Evolutionary conservation across 2,329 filamentous ascomycete species (phyloP).

Genomic region (Fonsecaea multimorphosa): DNA sequence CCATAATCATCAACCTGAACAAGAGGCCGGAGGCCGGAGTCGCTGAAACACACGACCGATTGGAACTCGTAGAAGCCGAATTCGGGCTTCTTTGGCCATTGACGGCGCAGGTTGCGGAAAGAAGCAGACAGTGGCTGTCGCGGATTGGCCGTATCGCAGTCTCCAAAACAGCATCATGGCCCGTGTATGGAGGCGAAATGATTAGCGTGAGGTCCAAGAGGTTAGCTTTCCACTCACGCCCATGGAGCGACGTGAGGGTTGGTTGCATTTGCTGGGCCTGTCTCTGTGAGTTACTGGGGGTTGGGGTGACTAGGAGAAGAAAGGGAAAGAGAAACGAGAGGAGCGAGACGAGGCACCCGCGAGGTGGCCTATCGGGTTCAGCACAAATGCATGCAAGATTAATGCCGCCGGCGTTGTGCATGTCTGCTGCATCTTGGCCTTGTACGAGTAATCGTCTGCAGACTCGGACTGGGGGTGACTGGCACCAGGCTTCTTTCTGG

Average conservation of each 20-base stretch:
- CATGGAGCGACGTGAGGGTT: background rate
- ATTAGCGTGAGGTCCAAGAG: background rate
- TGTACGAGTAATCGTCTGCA: too few species aligned
- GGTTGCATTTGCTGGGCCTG: background rate
- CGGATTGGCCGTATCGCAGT: background rate
- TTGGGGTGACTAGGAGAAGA: conserved; percentile 3
- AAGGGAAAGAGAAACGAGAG: conserved; percentile 17
- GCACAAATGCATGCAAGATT: conserved; percentile 10
- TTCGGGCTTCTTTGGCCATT: background rate
- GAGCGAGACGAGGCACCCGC: conserved; percentile 4
- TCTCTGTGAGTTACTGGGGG: background rate
- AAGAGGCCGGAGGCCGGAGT: background rate
- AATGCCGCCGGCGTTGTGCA: background rate
- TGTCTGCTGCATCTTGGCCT: conserved; percentile 1
- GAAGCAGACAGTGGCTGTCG: background rate
- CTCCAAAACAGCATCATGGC: background rate
- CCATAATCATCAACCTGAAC: background rate
- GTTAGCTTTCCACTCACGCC: background rate
- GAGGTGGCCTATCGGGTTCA: conserved; percentile 14
- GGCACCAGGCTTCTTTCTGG: too few species aligned
- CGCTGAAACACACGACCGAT: background rate
- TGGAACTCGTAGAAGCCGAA: background rate
- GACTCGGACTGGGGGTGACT: too few species aligned
- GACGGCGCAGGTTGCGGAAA: background rate
- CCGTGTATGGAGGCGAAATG: background rate